phyloP scores from a whole-genome alignment of 176 grass and related monocot species.

The Oryza glumipatula region DNA sequence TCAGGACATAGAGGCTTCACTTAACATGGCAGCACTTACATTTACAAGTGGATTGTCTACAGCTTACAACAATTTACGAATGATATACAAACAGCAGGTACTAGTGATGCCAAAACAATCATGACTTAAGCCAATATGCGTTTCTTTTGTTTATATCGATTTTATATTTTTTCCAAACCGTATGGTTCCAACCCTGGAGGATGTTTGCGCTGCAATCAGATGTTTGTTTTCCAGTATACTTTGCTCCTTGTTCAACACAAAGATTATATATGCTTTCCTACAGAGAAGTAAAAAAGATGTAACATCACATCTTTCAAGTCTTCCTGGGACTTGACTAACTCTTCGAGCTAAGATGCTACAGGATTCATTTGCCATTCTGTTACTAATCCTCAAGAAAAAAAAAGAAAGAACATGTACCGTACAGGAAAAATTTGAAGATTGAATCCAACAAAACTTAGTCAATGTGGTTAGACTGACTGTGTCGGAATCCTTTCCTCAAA shows the following conservation, averaged over 20 bases:
- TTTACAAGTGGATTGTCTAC: slow-evolving; percentile 63
- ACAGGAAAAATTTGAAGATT: background rate
- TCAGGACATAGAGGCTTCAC: slow-evolving; percentile 46
- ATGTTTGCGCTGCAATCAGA: no score
- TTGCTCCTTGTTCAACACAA: no score
- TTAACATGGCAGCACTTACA: slow-evolving; percentile 56
- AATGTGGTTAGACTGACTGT: slow-evolving; percentile 13
- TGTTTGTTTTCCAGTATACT: no score
- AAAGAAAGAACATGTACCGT: background rate
- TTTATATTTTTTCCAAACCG: background rate
- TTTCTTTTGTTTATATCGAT: background rate
- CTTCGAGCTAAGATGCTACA: background rate
- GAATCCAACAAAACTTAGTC: background rate
- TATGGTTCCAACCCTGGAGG: no score
- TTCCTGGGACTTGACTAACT: background rate
- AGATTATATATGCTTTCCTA: background rate
- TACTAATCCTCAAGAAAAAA: background rate
- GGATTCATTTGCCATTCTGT: background rate
- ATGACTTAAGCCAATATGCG: background rate
- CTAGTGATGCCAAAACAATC: background rate
- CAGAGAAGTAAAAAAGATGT: background rate
- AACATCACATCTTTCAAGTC: background rate
- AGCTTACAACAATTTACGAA: slow-evolving; percentile 66
- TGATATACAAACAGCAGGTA: slow-evolving; percentile 71
- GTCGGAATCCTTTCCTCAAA: slow-evolving; percentile 42